Evolutionary conservation across 1,139 yeast species (phyloP).

Genomic region (Debaryomyces fabryi): DNA sequence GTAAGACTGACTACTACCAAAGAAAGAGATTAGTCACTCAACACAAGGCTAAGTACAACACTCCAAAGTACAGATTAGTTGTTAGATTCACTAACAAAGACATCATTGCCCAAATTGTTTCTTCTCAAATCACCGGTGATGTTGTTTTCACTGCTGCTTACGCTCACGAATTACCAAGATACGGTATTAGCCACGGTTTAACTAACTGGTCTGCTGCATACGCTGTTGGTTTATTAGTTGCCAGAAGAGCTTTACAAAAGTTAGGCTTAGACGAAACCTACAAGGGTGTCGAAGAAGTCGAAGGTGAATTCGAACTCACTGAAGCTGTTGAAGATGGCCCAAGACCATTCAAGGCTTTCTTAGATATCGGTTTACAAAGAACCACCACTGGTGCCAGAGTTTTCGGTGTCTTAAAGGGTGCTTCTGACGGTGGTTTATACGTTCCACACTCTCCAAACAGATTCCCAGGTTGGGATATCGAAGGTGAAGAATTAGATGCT

Average conservation of each 20-base stretch:
- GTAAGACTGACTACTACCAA: constrained; percentile 99
- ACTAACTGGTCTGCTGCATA: constrained; percentile 99
- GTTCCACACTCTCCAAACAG: constrained; percentile 99
- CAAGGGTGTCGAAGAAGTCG: constrained; percentile 98
- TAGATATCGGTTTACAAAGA: constrained; percentile 99
- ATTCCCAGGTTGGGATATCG: constrained; percentile 99
- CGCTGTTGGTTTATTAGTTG: constrained; percentile 98
- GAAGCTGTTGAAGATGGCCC: constrained; percentile 99
- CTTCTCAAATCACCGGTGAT: constrained; percentile 98
- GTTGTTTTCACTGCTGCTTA: constrained; percentile 96
- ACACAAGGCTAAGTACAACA: constrained; percentile 99
- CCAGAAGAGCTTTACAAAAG: constrained; percentile 99
- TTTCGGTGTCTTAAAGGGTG: constrained; percentile 99
- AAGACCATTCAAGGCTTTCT: constrained; percentile 99
- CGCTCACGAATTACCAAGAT: constrained; percentile 97
- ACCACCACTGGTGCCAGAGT: constrained; percentile 99
- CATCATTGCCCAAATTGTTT: constrained; percentile 95
- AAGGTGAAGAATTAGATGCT: constrained; percentile 96
- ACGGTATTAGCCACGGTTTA: constrained; percentile 98
- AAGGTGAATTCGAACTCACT: constrained; percentile 98
- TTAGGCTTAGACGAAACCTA: constrained; percentile 98
- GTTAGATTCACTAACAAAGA: constrained; percentile 99
- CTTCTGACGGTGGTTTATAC: constrained; percentile 99
- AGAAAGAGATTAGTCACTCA: constrained; percentile 99
- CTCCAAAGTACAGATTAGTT: constrained; percentile 99